These are phyloP conservation scores for Picea abies DNA, from an alignment of 83 land plant genomes.

Conservation along the genomic window DNA sequence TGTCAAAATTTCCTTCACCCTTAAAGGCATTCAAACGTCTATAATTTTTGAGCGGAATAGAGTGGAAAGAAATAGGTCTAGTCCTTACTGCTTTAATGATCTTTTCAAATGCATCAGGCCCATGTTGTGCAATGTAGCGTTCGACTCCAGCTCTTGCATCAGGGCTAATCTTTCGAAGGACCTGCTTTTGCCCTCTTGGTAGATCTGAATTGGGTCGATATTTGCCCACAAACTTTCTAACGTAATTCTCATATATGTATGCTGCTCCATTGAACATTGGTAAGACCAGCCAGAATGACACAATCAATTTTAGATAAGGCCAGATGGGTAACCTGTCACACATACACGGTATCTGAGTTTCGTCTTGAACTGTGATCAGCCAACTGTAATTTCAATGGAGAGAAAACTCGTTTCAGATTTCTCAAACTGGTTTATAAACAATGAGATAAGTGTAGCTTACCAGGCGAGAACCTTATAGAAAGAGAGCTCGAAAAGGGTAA, in stretches of 20 bases:
- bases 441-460: constrained; percentile 18
- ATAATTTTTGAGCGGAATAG: neutral
- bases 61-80: too few species aligned
- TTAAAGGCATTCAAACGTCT: too few species aligned
- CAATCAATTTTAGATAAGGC: constrained; percentile 64
- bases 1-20: too few species aligned
- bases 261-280: constrained; percentile 89
- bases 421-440: too few species aligned
- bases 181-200: constrained; percentile 33
- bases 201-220: neutral
- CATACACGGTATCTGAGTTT: too few species aligned
- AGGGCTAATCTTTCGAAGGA: constrained; percentile 42
- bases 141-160: constrained; percentile 57
- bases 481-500: constrained; percentile 51
- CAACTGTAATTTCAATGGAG: too few species aligned
- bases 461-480: constrained; percentile 67
- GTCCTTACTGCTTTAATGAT: constrained; percentile 51
- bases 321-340: constrained; percentile 72
- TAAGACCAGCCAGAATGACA: constrained; percentile 70
- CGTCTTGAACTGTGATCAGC: too few species aligned
- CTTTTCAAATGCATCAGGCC: constrained; percentile 54
- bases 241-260: constrained; percentile 65
- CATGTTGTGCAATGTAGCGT: constrained; percentile 46
- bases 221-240: constrained; percentile 48
- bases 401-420: too few species aligned